Percentiles rank a stretch among this genome's conserved stretches.
Conservation (phyloP, 139 green algal species). For the Chlorella sp. region DNA sequence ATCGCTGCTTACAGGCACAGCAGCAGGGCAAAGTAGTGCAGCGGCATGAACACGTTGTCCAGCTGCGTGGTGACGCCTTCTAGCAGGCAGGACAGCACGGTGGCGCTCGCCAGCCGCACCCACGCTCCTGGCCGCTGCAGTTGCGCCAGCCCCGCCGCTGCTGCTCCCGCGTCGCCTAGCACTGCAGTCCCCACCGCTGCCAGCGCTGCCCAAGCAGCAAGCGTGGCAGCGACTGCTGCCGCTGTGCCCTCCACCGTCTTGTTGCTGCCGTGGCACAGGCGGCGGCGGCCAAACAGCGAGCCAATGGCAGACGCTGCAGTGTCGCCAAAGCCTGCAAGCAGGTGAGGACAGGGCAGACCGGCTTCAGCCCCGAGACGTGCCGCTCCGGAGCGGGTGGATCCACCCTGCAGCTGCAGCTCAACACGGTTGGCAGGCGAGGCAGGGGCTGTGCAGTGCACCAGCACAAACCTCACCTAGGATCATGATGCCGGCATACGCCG, state of each 20-base stretch:
- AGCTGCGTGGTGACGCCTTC: conserved; percentile 82
- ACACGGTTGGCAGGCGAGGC: not conserved
- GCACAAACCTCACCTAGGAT: conserved; percentile 50
- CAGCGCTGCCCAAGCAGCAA: conserved; percentile 58
- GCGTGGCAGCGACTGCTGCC: conserved; percentile 50
- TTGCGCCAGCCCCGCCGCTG: not conserved
- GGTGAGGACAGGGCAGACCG: not conserved
- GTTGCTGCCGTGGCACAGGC: conserved; percentile 43
- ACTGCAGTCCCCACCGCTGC: not conserved
- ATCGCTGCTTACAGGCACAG: conserved; percentile 38
- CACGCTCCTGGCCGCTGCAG: not conserved
- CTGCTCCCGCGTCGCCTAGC: not conserved
- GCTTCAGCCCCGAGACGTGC: too few species aligned
- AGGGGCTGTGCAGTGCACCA: not conserved
- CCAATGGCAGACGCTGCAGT: conserved; percentile 64
- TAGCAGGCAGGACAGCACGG: conserved; percentile 62
- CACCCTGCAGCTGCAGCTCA: not conserved
- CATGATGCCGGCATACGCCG: conserved; percentile 66
- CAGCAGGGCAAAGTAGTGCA: conserved; percentile 59
- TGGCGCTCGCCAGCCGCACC: conserved; percentile 45
- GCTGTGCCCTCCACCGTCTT: conserved; percentile 83
- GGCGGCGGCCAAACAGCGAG: conserved; percentile 40
- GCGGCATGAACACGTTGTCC: conserved; percentile 83
- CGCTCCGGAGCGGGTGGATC: too few species aligned
- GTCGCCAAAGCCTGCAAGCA: conserved; percentile 43